Evolutionary conservation across 1,139 yeast genomes (phyloP), one percentile per base, ranked within the genome.

Genomic region (Suhomyces wounanorum): DNA sequence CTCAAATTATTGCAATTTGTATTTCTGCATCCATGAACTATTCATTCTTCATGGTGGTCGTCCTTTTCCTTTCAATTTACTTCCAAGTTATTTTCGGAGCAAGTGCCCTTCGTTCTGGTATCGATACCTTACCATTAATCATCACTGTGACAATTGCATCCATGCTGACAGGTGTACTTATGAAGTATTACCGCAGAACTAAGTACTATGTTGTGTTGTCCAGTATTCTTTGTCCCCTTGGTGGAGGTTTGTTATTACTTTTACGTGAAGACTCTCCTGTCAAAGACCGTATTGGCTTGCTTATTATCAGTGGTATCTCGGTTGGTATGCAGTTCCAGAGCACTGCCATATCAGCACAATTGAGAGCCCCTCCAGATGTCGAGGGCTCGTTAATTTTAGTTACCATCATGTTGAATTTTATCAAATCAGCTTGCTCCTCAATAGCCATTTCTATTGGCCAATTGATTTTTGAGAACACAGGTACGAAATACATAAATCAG

Each of bases 301-400:
- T 79, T 40, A 78, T 85, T 31, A 59, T 83, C 6, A 72, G 76
- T 7, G 90, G 90, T 50, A 60, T 82, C 23, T 77, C 83, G 0
- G 67, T 78, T 45, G 90, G 91, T 1, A 57, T 78, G 21, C 70
- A 73, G 47, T 71, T 83, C 58, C 91, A 84, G 63, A 68, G 82
- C 33, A 65, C 81, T 1, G 58, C 81, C 43, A 61, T 85, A 21
- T 68, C 83, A 14, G 75, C 79, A 8, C 90, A 85, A 60, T 61
- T 84, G 33, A 67, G 72, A 40, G 82, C 86, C 1, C 87, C 88
- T 2, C 73, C 72, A 28, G 60, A 70, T 30, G 59, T 72, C 10
- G 73, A 74, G 3, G 87, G 87, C 4, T 73, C 82, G 0, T 68
- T 79, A 43, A 78, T 83, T 47, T 59, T 80, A 54, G 73, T 79